Evolutionary conservation across 1,284 basidiomycete species (phyloP).

Genomic region (Fomitopsis schrenkii): DNA sequence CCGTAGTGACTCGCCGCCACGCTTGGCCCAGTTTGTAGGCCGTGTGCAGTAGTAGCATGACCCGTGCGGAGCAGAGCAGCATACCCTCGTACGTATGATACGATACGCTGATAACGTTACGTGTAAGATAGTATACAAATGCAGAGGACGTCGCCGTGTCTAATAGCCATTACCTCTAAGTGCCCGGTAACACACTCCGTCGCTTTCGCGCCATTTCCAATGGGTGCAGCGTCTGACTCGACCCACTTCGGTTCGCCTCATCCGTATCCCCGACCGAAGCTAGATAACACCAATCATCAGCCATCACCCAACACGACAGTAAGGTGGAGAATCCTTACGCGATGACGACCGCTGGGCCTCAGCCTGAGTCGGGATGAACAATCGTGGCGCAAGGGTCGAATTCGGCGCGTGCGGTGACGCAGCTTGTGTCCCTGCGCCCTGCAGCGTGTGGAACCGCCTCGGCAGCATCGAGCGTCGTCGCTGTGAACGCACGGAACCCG

Average conservation of each 20-base stretch:
- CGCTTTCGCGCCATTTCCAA: conserved; percentile 52
- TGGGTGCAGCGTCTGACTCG: conserved; percentile 36
- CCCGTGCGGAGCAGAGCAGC: no score
- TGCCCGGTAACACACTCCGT: conserved; percentile 30
- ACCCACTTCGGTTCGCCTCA: not conserved
- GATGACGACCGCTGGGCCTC: conserved; percentile 8
- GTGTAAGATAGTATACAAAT: no score
- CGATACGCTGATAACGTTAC: no score
- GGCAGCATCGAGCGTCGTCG: conserved; percentile 68
- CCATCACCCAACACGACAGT: not conserved
- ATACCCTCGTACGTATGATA: no score
- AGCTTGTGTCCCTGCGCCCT: not conserved
- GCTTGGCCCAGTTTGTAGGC: not conserved
- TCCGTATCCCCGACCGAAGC: not conserved
- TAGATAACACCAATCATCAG: not conserved
- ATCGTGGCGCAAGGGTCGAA: not conserved
- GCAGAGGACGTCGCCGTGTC: no score
- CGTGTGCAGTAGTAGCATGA: not conserved
- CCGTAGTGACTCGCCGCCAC: not conserved
- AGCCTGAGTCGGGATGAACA: not conserved
- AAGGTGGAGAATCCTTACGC: conserved; percentile 14
- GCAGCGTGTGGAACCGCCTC: conserved; percentile 35
- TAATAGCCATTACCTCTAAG: not conserved
- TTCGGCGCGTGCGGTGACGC: not conserved
- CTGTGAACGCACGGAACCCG: conserved; percentile 24